Base-by-base conservation (phyloP, 148 eudicot species). In the Simmondsia chinensis region DNA sequence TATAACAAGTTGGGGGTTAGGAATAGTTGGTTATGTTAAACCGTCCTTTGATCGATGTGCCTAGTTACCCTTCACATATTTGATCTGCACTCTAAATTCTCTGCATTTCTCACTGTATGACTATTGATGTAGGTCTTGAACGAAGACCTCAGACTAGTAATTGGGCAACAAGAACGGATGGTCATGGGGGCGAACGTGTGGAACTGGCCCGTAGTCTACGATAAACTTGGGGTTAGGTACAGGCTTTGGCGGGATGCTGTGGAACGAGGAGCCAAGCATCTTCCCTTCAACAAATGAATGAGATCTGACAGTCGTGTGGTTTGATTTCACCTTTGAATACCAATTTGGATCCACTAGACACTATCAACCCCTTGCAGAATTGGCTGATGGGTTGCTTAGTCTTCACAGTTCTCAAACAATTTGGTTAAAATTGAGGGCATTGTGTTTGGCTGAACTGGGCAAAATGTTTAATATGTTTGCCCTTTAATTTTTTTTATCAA, bases 81-180 rank as follows among this genome's bases (percentile, higher is more conserved):
- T 21, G 13, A 14, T 25, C 11, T 23, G 0, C 28, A 11, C 13
- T 15, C n/a, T 19, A 4, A 3, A 20, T 13, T 15, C 42, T 1
- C 42, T 38, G 42, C 6, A 8, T 7, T 15, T 21, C 31, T 28
- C 19, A 17, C n/a, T 21, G 12, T 4, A 30, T 40, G 16, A 9
- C 27, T 10, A 17, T 22, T 28, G 1, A 29, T 46, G 37, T 72
- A 84, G 94, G 97, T 89, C 13, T 40, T 89, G 60, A 91, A 91
- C 20, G 97, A 85, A 68, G 95, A 85, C 53, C 65, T 91, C 39
- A 60, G 95, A 43, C 79, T 85, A 13, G 95, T 91, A 33, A 39
- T 82, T 12, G 97, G 97, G 25, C 97, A 91, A 64, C 97, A 91
- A 39, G 97, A 85, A 12, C 65, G 97, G 26, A 91, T 91, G 95